Base-by-base conservation (phyloP, 805 yeast species). In the Candida tammaniensis region DNA sequence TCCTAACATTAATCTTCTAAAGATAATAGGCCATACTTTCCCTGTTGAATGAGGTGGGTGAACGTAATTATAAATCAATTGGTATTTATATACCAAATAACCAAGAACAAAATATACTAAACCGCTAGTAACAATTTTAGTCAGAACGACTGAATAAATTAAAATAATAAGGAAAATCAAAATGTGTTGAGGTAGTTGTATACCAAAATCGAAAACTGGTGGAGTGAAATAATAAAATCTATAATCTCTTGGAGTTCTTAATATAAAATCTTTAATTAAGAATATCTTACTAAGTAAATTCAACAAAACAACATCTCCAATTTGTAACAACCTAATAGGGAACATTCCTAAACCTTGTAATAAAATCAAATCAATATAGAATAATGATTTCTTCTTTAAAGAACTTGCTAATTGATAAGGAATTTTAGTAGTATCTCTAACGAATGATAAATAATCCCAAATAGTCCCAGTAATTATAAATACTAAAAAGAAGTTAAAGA, bases 321-420 rank as follows among this genome's bases (percentile, higher is more conserved):
- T 56, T 49, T 78, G 82, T 10, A 76, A 57, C 26, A 76, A 57
- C 35, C 74, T 68, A 27, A 76, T 72, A 4, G 82, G 82, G 45
- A 76, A 74, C 79, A 78, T 74, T 1, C 78, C 78, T 33, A 78
- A 48, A 0, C 88, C 93, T 54, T 84, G 93, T 37, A 83, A 68
- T 15, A 83, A 63, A 39, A 83, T 82, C 57, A 76, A 64, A 49
- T 76, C 78, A 33, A 71, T 76, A 43, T 76, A 76, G 45, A 76
- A 76, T 29, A 76, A 56, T 2, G 80, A 72, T 23, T 74, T 55
- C 26, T 68, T 62, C 48, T 72, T 73, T 35, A 76, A 61, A 1
- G 80, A 74, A 9, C 64, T 58, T 5, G 81, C 81, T 39, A 76
- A 51, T 35, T 73, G 68, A 36, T 70, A 74, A 1, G 81, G 81